These are phyloP conservation scores for Pseudozyma thailandica DNA, from an alignment of 1,284 basidiomycete genomes.

Conservation along the genomic window DNA sequence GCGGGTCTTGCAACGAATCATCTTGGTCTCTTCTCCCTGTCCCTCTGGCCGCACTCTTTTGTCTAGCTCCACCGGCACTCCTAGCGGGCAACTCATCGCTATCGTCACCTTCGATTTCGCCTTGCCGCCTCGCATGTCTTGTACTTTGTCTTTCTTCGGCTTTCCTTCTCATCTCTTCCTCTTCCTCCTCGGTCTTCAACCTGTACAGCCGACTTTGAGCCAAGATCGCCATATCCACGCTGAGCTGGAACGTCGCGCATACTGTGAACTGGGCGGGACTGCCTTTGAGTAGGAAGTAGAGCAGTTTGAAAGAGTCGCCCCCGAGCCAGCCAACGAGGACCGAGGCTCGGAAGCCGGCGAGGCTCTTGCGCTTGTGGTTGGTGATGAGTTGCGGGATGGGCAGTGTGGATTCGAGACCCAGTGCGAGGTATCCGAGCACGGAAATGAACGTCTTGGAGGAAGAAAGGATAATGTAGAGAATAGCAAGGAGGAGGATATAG, in stretches of 20 bases:
- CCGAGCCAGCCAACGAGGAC: conserved; percentile 73
- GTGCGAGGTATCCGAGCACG: conserved; percentile 79
- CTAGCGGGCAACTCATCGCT: background rate
- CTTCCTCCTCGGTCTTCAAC: conserved; percentile 59
- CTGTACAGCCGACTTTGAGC: conserved; percentile 64
- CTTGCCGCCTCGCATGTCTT: background rate
- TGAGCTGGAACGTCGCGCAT: conserved; percentile 62
- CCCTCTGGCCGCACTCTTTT: background rate
- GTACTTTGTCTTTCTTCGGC: background rate
- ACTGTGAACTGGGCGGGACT: conserved; percentile 54
- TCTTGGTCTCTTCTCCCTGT: conserved; percentile 6
- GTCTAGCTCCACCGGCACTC: background rate
- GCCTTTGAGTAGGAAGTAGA: conserved; percentile 40
- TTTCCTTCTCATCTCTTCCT: conserved; percentile 24
- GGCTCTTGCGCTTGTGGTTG: conserved; percentile 78
- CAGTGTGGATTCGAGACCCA: conserved; percentile 71
- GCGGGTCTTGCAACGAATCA: conserved; percentile 16
- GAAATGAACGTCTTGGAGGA: conserved; percentile 75
- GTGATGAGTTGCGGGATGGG: conserved; percentile 54
- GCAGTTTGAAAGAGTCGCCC: conserved; percentile 69
- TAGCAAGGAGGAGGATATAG: conserved; percentile 71
- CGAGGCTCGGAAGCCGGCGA: conserved; percentile 84
- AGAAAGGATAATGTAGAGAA: conserved; percentile 75
- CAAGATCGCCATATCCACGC: conserved; percentile 65
- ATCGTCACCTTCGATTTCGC: background rate